Conservation (phyloP, 2,329 filamentous ascomycete genomes). For the Harringtonia lauricola region DNA sequence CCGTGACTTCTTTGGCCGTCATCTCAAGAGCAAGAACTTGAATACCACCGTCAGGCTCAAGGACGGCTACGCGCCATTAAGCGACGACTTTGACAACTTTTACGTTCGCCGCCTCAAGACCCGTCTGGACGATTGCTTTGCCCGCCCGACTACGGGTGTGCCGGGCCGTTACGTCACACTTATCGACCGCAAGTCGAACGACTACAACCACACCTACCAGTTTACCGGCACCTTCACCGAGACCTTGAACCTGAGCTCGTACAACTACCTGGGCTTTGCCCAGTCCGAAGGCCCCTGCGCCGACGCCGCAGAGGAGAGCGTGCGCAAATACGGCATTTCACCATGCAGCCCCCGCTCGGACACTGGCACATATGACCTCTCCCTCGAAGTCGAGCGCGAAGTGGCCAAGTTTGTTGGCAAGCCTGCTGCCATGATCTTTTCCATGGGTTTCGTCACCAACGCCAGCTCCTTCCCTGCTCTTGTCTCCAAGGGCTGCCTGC, state of each 20-base stretch:
- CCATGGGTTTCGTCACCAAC: conserved; percentile 98
- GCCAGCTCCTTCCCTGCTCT: conserved; percentile 85
- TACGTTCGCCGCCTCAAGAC: conserved; percentile 88
- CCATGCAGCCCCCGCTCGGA: conserved; percentile 74
- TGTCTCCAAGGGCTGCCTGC: conserved; percentile 82
- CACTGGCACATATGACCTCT: conserved; percentile 76
- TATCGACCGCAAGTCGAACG: conserved; percentile 79
- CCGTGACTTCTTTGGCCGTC: conserved; percentile 95
- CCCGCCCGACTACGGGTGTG: conserved; percentile 82
- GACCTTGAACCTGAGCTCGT: conserved; percentile 97
- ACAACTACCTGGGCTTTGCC: conserved; percentile 98
- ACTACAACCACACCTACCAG: conserved; percentile 85
- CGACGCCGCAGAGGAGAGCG: conserved; percentile 76
- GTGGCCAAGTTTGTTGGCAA: conserved; percentile 91
- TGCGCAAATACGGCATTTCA: conserved; percentile 77
- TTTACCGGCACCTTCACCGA: conserved; percentile 85
- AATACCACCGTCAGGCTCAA: conserved; percentile 74
- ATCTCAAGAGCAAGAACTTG: conserved; percentile 70
- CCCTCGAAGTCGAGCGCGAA: conserved; percentile 78
- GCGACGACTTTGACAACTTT: conserved; percentile 98
- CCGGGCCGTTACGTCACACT: conserved; percentile 90
- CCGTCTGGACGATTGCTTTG: conserved; percentile 94
- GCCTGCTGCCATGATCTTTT: conserved; percentile 90
- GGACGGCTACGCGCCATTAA: conserved; percentile 89
- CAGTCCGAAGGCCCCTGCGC: conserved; percentile 96